Evolutionary conservation across 176 grass and related monocot genomes (phyloP).

Genomic region (Calamus simplicifolius): DNA sequence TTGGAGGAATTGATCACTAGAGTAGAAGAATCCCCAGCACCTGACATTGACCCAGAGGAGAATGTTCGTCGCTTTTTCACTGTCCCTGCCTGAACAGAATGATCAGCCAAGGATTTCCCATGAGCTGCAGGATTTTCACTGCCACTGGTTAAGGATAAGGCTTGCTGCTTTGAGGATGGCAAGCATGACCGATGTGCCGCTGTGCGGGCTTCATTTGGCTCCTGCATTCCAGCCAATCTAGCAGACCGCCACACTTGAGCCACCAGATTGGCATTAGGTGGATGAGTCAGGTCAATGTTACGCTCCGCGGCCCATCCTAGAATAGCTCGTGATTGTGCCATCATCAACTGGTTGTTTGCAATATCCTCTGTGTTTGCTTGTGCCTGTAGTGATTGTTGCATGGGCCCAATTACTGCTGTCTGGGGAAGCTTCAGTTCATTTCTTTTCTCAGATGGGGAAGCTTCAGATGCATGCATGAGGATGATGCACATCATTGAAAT

Average conservation of each 20-base stretch:
- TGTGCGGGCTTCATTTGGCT: constrained; percentile 48
- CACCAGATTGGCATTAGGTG: constrained; percentile 63
- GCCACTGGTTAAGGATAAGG: constrained; percentile 41
- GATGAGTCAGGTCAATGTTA: constrained; percentile 81
- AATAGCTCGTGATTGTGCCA: constrained; percentile 64
- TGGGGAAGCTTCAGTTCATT: too few species aligned
- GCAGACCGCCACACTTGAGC: constrained; percentile 62
- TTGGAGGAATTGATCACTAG: too few species aligned
- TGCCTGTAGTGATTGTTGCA: constrained; percentile 33
- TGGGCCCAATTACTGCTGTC: constrained; percentile 11
- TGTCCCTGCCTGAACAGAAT: too few species aligned
- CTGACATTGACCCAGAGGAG: too few species aligned
- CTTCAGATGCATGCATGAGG: too few species aligned
- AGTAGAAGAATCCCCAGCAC: too few species aligned
- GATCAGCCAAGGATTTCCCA: too few species aligned
- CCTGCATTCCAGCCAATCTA: constrained; percentile 56
- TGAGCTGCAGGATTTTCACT: constrained; percentile 47
- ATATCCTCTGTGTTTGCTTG: constrained; percentile 24
- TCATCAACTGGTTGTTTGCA: constrained; percentile 37
- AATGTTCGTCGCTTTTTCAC: too few species aligned
- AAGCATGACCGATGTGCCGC: constrained; percentile 33
- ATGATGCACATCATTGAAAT: too few species aligned
- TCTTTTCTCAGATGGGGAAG: too few species aligned
- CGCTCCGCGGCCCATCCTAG: constrained; percentile 80
- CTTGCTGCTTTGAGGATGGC: constrained; percentile 33